A percentile compares a stretch with the other conserved stretches of the same genome.
phyloP scores from a whole-genome alignment of 768 basidiomycete genomes.

The Tubosaeta sp. region DNA sequence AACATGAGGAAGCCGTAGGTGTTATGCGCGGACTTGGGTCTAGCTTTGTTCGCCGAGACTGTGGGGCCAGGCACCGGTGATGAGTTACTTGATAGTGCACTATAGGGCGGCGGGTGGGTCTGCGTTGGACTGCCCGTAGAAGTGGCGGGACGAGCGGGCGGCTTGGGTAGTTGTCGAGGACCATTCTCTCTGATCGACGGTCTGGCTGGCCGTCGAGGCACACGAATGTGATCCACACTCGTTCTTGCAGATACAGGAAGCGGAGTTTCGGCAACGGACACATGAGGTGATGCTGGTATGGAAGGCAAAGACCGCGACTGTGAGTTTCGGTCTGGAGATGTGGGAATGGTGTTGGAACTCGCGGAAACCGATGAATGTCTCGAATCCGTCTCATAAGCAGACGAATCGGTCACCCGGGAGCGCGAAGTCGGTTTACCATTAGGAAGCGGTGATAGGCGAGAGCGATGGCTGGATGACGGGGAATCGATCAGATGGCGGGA shows the following conservation, averaged over 20 bases:
- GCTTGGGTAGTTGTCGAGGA: conserved; percentile 8
- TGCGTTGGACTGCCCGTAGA: conserved; percentile 29
- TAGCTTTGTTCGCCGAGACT: not conserved
- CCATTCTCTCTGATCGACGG: conserved; percentile 3
- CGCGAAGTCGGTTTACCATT: conserved; percentile 9
- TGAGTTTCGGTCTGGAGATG: conserved; percentile 9
- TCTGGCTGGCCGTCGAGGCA: conserved; percentile 8
- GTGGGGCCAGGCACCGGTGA: conserved; percentile 3
- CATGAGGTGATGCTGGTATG: conserved; percentile 31
- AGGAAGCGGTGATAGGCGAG: conserved; percentile 9
- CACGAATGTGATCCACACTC: conserved; percentile 15
- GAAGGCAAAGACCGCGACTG: conserved; percentile 18
- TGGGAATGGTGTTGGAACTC: conserved; percentile 5
- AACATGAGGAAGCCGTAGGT: conserved; percentile 17
- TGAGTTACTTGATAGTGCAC: not conserved
- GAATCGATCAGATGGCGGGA: conserved; percentile 21
- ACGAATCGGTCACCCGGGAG: conserved; percentile 1
- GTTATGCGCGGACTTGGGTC: conserved; percentile 28
- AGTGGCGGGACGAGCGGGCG: conserved; percentile 36
- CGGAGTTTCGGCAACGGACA: conserved; percentile 12
- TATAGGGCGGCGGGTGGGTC: conserved; percentile 3
- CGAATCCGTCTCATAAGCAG: conserved; percentile 11
- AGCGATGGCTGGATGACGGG: conserved; percentile 4
- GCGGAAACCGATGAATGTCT: conserved; percentile 25
- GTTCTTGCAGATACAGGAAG: conserved; percentile 17